Evolutionary conservation across 2,329 filamentous ascomycete genomes (phyloP).

Genomic region (Penicillium sp.): DNA sequence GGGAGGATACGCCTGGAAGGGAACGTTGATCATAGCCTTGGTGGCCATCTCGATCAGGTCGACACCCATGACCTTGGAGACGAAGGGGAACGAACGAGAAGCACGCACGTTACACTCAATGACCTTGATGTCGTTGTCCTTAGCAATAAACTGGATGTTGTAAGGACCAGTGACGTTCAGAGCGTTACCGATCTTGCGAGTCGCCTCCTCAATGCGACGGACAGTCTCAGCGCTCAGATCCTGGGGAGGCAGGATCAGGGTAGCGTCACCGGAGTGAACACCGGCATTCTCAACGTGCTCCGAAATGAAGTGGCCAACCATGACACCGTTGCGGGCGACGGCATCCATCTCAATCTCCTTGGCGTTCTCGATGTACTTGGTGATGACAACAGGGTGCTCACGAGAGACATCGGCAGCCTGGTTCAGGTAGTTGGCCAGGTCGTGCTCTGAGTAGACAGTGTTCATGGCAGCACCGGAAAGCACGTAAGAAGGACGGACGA

Average conservation of each 20-base stretch:
- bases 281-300: slow-evolving; percentile 99
- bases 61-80: slow-evolving; percentile 97
- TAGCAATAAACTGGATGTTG: slow-evolving; percentile 99
- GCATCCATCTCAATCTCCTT: slow-evolving; percentile 99
- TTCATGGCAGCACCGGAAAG: slow-evolving; percentile 98
- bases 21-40: slow-evolving; percentile 88
- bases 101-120: slow-evolving; percentile 99
- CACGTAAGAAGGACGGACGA: slow-evolving; percentile 95
- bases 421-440: slow-evolving; percentile 82
- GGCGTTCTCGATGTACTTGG: slow-evolving; percentile 98
- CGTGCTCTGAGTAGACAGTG: slow-evolving; percentile 95
- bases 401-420: slow-evolving; percentile 92
- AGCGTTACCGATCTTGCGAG: slow-evolving; percentile 89
- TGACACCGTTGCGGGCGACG: slow-evolving; percentile 83
- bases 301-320: slow-evolving; percentile 95
- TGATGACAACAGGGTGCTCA: slow-evolving; percentile 96
- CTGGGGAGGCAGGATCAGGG: slow-evolving; percentile 90
- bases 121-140: slow-evolving; percentile 99
- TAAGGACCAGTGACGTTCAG: slow-evolving; percentile 95
- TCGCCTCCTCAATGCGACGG: slow-evolving; percentile 88
- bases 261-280: slow-evolving; percentile 97
- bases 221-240: slow-evolving; percentile 90
- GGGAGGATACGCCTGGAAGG: slow-evolving; percentile 79
- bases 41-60: slow-evolving; percentile 98
- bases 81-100: slow-evolving; percentile 95